Base-by-base conservation (phyloP, 345 rosid genomes). In the Lepidium aucheri region DNA sequence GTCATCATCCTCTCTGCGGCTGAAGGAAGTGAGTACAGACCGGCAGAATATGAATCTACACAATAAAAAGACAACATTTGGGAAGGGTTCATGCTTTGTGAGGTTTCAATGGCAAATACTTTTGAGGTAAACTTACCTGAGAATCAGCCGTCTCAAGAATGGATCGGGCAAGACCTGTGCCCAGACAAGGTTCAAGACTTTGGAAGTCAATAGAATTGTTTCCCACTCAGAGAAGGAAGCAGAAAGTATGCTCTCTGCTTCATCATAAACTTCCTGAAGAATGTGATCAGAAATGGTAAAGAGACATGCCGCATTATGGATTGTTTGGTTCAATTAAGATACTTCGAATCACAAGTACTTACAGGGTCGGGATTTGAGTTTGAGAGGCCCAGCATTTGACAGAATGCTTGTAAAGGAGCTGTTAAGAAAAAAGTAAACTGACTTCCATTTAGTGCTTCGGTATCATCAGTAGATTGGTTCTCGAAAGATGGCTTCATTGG, bases 401-500 rank as follows among this genome's bases (percentile, higher is more conserved):
- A 81, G 78, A 91, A 89, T 28, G 99, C 99, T 63, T 81, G 93
- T 42, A 95, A 53, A 72, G 99, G 96, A 63, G 96, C 82, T 49
- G 99, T 79, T 45, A 95, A 82, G 91, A 89, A 95, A 76, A 84
- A 83, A 2, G 97, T 89, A 76, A 95, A 95, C 77, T 91, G 99
- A 63, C 96, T 89, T 76, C 93, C 95, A 17, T 63, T 71, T 11
- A 79, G 65, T 45, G 66, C 35, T 65, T 35, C 58, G 4, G 54
- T 36, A 67, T 82, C 82, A 72, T 74, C 76, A 71, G 34, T 59
- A 14, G 84, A 73, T 40, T 41, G 74, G 40, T 75, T 80, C 74
- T 77, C 82, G 53, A 79, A 85, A 22, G 78, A 77, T 30, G 88
- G 84, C 77, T 79, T 85, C 68, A 79, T 73, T 52, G 97, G 97